A percentile compares a stretch with the other conserved stretches of the same genome.
Evolutionary conservation across 2,329 filamentous ascomycete species (phyloP).

Genomic region (Pseudogymnoascus sp.): DNA sequence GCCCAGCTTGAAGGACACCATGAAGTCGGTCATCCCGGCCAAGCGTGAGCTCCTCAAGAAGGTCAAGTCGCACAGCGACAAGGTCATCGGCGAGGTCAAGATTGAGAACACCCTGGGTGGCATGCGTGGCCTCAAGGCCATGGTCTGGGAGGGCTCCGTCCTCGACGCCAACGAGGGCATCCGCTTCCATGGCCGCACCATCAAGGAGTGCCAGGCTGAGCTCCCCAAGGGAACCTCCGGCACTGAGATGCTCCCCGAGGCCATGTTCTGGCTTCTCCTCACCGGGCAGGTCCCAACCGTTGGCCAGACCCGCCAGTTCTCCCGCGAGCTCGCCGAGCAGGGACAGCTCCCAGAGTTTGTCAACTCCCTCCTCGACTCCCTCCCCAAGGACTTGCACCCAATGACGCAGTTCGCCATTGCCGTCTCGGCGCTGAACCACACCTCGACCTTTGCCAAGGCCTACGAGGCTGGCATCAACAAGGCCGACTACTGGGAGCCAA

Average conservation of each 20-base stretch:
- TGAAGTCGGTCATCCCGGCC: conserved; percentile 76
- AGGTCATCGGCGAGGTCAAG: conserved; percentile 85
- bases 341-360: conserved; percentile 76
- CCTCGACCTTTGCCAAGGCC: conserved; percentile 84
- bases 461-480: conserved; percentile 90
- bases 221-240: conserved; percentile 87
- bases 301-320: conserved; percentile 72
- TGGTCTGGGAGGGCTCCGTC: conserved; percentile 98
- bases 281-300: conserved; percentile 86
- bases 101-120: conserved; percentile 90
- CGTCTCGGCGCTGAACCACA: conserved; percentile 91
- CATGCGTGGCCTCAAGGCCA: conserved; percentile 95
- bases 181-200: conserved; percentile 93
- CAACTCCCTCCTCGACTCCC: conserved; percentile 77
- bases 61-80: conserved; percentile 77
- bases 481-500: conserved; percentile 97
- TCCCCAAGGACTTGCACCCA: conserved; percentile 84
- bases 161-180: conserved; percentile 96
- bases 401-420: conserved; percentile 98
- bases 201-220: conserved; percentile 93
- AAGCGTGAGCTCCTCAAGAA: conserved; percentile 92
- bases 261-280: conserved; percentile 98
- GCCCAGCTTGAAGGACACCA: conserved; percentile 79
- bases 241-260: conserved; percentile 95
- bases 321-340: conserved; percentile 79